Evolutionary conservation across 345 rosid genomes (phyloP), one percentile per base, ranked within the genome.

Genomic region (Eucalyptus urophylla): DNA sequence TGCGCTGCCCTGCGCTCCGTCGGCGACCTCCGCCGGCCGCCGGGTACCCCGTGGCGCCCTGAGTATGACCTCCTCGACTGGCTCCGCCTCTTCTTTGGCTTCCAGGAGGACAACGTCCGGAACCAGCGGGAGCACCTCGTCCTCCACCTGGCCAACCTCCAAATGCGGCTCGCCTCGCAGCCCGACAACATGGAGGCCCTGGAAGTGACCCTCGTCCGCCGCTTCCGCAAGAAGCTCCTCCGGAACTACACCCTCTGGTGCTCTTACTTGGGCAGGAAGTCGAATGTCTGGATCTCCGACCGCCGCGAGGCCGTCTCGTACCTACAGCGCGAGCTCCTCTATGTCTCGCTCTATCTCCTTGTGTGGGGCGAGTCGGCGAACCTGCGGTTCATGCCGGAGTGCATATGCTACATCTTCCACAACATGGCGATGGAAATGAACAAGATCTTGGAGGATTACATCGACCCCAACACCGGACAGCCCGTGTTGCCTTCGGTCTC

Each of bases 61-160:
- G 91, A 91, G 87, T 87, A 91, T 95, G 99, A 97, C 95, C 88
- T 96, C 88, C 88, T 97, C 92, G 98, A 96, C 94, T 97, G 98
- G 99, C 90, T 97, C 24, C 96, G 95, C 25, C 33, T 67, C 27
- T 91, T 92, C 58, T 97, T 96, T 81, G 98, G 98, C 14, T 97
- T 96, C 89, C 98, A 96, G 69, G 88, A 83, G 15, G 99, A 94
- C 87, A 97, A 92, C 94, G 97, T 96, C 4, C 86, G 94, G 92
- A 96, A 97, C 92, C 99, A 97, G 91, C 62, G 99, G 89, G 99
- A 97, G 91, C 94, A 97, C 92, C 90, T 96, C 81, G 99, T 97
- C 31, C 99, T 97, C 65, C 99, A 96, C 93, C 90, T 97, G 40
- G 95, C 98, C 47, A 97, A 97, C 90, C 90, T 94, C 60, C 99